phyloP scores from a whole-genome alignment of 2,329 filamentous ascomycete genomes.

The Onygenales sp. region DNA sequence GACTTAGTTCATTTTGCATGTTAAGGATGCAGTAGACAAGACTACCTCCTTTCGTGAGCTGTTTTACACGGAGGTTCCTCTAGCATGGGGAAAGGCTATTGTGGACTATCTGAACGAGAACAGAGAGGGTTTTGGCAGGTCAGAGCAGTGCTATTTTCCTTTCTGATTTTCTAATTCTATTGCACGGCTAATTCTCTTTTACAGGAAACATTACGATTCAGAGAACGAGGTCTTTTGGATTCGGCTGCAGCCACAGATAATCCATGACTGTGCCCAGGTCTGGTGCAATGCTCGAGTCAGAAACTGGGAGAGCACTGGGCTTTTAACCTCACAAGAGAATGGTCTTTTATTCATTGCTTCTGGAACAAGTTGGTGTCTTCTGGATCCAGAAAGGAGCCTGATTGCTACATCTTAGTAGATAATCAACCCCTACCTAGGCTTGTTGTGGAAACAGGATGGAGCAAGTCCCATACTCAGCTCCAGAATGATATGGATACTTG shows the following conservation, averaged over 20 bases:
- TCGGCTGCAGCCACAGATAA: neutral
- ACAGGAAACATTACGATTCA: conserved; percentile 6
- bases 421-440: neutral
- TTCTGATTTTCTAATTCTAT: neutral
- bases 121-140: neutral
- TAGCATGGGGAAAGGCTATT: neutral
- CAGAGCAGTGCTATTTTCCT: neutral
- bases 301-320: neutral
- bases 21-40: neutral
- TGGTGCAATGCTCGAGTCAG: neutral
- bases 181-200: neutral
- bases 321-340: neutral
- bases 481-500: conserved; percentile 7
- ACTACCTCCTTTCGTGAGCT: neutral
- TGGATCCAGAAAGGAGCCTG: conserved; percentile 11
- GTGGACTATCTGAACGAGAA: neutral
- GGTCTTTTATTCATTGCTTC: neutral
- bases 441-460: conserved; percentile 1
- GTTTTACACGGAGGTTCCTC: neutral
- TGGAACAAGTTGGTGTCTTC: neutral
- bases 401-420: conserved; percentile 5
- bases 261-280: neutral
- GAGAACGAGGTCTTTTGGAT: neutral
- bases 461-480: conserved; percentile 5
- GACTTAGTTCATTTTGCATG: neutral